Evolutionary conservation across 371 early-diverging fungal species (phyloP).

Genomic region (Mortierella sp.): DNA sequence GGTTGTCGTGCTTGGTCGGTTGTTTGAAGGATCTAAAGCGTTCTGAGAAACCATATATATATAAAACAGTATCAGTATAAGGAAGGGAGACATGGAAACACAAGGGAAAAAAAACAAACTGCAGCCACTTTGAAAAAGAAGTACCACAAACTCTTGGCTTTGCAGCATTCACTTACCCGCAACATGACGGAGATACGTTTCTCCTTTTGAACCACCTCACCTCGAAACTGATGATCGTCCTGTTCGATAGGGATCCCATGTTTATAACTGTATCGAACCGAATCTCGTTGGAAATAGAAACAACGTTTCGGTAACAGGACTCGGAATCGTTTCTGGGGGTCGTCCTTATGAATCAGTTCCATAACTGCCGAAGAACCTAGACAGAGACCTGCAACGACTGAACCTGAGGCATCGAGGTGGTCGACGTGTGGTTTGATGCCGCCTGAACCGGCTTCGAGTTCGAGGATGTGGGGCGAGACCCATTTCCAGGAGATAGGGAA

Average conservation of each 20-base stretch:
- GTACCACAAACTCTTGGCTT: background rate
- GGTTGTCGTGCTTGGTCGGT: background rate
- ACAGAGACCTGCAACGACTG: constrained; percentile 69
- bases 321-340: constrained; percentile 58
- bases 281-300: constrained; percentile 68
- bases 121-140: background rate
- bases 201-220: constrained; percentile 51
- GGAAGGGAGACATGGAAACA: background rate
- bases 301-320: constrained; percentile 64
- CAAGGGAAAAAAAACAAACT: background rate
- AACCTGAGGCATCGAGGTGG: constrained; percentile 70
- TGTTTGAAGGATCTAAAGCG: background rate
- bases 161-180: constrained; percentile 31
- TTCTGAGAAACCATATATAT: background rate
- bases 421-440: constrained; percentile 74
- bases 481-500: constrained; percentile 52
- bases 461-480: constrained; percentile 60
- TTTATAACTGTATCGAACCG: constrained; percentile 64
- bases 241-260: constrained; percentile 65
- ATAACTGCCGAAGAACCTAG: constrained; percentile 67
- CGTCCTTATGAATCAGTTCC: constrained; percentile 61
- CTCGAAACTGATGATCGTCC: constrained; percentile 58
- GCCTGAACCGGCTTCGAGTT: constrained; percentile 61
- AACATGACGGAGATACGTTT: constrained; percentile 65
- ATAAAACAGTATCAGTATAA: background rate